phyloP scores from a whole-genome alignment of 305 asterid species.

The Rubia peregrina region DNA sequence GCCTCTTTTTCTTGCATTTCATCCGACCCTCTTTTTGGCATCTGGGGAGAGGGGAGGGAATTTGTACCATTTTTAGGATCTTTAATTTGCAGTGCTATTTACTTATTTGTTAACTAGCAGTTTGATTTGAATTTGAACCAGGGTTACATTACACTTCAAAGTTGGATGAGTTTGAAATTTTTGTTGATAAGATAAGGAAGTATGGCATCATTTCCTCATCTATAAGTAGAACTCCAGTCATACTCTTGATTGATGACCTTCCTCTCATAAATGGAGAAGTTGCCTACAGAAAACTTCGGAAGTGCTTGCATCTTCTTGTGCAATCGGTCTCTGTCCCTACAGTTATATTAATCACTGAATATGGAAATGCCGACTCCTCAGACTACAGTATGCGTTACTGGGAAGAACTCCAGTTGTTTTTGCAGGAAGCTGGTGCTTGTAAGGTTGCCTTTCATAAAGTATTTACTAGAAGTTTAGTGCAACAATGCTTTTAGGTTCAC shows the following conservation, averaged over 20 bases:
- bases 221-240: conserved; percentile 33
- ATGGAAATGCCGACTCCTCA: conserved; percentile 55
- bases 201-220: conserved; percentile 66
- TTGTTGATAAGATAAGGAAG: conserved; percentile 78
- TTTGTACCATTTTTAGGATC: neutral
- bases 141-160: conserved; percentile 74
- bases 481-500: conserved; percentile 19
- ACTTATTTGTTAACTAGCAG: conserved; percentile 4
- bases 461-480: conserved; percentile 14
- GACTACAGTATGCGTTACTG: conserved; percentile 53
- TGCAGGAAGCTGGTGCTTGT: conserved; percentile 77
- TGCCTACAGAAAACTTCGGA: conserved; percentile 50
- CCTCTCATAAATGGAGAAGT: conserved; percentile 72
- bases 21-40: neutral
- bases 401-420: conserved; percentile 80
- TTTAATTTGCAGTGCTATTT: neutral
- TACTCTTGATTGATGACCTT: conserved; percentile 85
- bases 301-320: conserved; percentile 77
- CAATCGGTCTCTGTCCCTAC: conserved; percentile 74
- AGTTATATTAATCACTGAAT: conserved; percentile 69
- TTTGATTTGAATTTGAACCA: conserved; percentile 30
- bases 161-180: conserved; percentile 85
- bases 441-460: conserved; percentile 56
- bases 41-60: neutral
- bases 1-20: neutral